These are phyloP conservation scores for Tuber aestivum DNA, from an alignment of 495 filamentous ascomycete species.

Conservation along the genomic window DNA sequence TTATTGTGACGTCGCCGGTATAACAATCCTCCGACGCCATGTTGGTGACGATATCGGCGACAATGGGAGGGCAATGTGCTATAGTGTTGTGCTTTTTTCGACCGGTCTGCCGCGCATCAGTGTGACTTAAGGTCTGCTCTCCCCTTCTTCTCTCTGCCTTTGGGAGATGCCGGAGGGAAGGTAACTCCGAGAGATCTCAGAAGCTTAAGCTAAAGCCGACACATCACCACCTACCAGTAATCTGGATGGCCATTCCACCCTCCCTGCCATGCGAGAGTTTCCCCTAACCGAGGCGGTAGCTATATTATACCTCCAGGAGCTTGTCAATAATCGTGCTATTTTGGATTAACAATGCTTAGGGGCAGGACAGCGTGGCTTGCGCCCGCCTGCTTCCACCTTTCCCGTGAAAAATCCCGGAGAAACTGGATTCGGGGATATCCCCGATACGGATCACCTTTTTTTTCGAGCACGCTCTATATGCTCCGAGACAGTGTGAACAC, in stretches of 20 bases:
- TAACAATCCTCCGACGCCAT: neutral
- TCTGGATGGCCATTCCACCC: neutral
- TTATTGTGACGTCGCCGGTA: neutral
- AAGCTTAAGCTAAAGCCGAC: too few relatives aligned
- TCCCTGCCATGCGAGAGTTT: neutral
- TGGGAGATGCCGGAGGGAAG: too few relatives aligned
- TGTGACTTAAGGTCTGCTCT: neutral
- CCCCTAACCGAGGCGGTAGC: fast-evolving
- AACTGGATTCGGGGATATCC: neutral
- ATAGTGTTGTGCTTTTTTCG: neutral
- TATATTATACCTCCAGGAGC: neutral
- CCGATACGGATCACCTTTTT: neutral
- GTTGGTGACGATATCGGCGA: neutral
- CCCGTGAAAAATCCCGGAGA: neutral
- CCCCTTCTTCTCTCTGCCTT: neutral
- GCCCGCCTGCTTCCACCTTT: neutral
- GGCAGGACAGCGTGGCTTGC: neutral
- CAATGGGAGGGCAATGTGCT: neutral
- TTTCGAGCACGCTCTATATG: neutral
- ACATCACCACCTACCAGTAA: too few relatives aligned
- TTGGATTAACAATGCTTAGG: neutral
- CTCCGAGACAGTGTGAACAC: neutral
- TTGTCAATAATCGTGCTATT: neutral
- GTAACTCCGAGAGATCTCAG: too few relatives aligned
- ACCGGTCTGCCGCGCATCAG: too few relatives aligned